A percentile compares a stretch with the other conserved stretches of the same genome.
Conservation (phyloP, 306 rosid genomes). For the Pueraria montana region DNA sequence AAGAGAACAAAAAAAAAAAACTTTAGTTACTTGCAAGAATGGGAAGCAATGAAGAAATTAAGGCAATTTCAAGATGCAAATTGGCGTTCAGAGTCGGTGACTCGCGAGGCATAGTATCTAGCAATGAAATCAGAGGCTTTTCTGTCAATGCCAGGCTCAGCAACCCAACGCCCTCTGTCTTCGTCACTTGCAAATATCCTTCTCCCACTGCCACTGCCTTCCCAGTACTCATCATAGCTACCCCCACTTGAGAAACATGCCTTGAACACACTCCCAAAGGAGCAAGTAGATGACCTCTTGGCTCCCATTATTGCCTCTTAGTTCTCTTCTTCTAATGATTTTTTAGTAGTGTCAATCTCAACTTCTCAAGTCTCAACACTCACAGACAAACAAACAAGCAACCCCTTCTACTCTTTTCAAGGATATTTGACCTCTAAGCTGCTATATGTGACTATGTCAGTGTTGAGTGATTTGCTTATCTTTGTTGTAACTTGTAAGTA, state of each 20-base stretch:
- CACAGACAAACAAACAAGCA: background rate
- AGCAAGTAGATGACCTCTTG: conserved; percentile 54
- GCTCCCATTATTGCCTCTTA: conserved; percentile 51
- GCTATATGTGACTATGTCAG: background rate
- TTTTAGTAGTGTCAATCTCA: background rate
- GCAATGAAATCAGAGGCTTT: conserved; percentile 81
- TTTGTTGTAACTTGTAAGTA: conserved; percentile 24
- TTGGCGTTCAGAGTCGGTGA: conserved; percentile 56
- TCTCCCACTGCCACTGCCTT: conserved; percentile 61
- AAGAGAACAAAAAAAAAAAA: background rate
- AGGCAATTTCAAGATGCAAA: conserved; percentile 44
- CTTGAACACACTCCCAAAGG: conserved; percentile 59
- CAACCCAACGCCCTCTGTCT: conserved; percentile 69
- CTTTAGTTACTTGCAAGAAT: background rate
- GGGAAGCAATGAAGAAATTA: background rate
- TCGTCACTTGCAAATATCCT: conserved; percentile 75
- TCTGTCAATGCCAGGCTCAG: conserved; percentile 84
- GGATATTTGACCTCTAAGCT: background rate
- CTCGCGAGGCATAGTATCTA: conserved; percentile 64
- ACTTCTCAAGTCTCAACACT: background rate
- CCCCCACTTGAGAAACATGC: conserved; percentile 63
- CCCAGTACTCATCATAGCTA: conserved; percentile 49
- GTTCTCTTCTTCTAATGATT: background rate
- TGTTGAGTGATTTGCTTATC: background rate
- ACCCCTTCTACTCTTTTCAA: background rate